Conservation (phyloP, 495 filamentous ascomycete genomes). For the Penicillium canariense region DNA sequence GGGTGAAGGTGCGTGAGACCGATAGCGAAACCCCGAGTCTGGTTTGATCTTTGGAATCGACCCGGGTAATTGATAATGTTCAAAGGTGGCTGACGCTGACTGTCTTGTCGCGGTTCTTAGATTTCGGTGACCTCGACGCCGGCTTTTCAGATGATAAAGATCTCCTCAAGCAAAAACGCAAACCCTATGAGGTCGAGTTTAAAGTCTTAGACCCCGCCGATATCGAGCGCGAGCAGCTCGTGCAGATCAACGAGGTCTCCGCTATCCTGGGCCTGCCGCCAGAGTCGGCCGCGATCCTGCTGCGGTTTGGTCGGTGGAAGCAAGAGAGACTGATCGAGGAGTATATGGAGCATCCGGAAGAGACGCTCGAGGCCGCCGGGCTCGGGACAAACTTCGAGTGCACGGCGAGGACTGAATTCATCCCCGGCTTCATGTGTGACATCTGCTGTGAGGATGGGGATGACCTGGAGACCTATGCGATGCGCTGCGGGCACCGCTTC, state of each 20-base stretch:
- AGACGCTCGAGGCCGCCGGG: slow-evolving; percentile 82
- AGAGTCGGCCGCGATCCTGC: slow-evolving; percentile 82
- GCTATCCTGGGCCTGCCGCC: slow-evolving; percentile 81
- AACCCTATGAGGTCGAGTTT: slow-evolving; percentile 81
- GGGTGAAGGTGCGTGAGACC: slow-evolving; percentile 64
- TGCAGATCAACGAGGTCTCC: slow-evolving; percentile 83
- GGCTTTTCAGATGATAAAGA: slow-evolving; percentile 79
- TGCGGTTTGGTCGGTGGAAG: slow-evolving; percentile 90
- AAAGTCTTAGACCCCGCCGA: slow-evolving; percentile 75
- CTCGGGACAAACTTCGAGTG: slow-evolving; percentile 64
- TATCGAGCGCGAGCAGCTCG: slow-evolving; percentile 78
- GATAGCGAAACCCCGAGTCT: background rate
- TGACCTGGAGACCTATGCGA: slow-evolving; percentile 82
- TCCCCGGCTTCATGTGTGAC: slow-evolving; percentile 81
- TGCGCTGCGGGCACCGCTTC: slow-evolving; percentile 95
- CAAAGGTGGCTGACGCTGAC: background rate
- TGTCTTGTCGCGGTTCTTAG: slow-evolving; percentile 30
- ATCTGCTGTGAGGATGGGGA: slow-evolving; percentile 92
- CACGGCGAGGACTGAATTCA: slow-evolving; percentile 62
- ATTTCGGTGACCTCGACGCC: slow-evolving; percentile 73
- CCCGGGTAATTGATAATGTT: no score
- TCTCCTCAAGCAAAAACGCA: slow-evolving; percentile 60
- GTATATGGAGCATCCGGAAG: slow-evolving; percentile 82
- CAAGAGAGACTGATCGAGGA: slow-evolving; percentile 90
- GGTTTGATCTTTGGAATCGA: background rate